phyloP scores from a whole-genome alignment of 768 basidiomycete species.

The Hirschioporus abietinus region DNA sequence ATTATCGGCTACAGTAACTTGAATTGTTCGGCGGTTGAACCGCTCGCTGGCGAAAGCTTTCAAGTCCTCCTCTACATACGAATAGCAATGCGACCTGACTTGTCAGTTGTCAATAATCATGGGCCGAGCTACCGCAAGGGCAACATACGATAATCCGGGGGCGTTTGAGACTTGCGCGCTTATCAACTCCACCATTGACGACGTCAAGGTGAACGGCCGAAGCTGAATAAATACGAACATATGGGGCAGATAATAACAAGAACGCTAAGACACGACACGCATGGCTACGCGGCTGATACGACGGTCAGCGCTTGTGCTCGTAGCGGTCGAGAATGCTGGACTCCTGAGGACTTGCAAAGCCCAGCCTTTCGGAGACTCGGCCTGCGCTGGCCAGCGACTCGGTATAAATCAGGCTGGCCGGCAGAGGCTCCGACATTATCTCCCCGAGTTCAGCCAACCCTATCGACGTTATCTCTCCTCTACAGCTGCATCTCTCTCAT shows the following conservation, averaged over 20 bases:
- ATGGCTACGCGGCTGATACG: background rate
- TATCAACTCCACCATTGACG: background rate
- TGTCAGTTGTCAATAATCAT: no score
- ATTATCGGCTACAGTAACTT: no score
- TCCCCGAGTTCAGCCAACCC: background rate
- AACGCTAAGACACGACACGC: no score
- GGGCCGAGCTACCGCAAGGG: no score
- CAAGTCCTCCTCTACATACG: no score
- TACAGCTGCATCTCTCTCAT: constrained; percentile 5
- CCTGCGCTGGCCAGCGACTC: background rate
- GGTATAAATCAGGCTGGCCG: background rate
- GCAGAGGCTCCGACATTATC: background rate
- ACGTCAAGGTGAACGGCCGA: background rate
- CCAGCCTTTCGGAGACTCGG: constrained; percentile 1
- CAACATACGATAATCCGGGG: no score
- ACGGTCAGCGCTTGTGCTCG: background rate
- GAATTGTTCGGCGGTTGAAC: no score
- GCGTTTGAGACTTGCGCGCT: background rate
- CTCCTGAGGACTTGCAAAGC: background rate
- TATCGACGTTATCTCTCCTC: constrained; percentile 4
- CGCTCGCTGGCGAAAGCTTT: no score
- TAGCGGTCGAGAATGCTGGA: background rate
- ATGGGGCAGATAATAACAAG: background rate
- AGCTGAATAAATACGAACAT: background rate
- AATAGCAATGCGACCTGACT: no score